phyloP scores from a whole-genome alignment of 768 basidiomycete species.

The Suillus ampliporus region DNA sequence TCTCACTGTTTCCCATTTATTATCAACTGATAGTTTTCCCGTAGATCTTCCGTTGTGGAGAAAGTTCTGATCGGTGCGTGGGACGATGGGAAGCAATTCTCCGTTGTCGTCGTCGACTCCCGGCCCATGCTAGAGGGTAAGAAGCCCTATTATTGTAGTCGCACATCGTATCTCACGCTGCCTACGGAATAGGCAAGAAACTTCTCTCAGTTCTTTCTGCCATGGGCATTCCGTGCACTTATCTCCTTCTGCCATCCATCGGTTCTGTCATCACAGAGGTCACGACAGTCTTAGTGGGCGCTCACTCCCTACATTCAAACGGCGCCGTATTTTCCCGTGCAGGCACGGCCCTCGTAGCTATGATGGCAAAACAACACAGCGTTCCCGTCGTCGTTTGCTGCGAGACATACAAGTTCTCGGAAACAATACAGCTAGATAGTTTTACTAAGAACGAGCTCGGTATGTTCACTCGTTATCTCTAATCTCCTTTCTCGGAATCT shows the following conservation, averaged over 20 bases:
- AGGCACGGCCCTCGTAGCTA: constrained; percentile 94
- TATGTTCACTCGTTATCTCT: constrained; percentile 38
- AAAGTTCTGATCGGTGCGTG: constrained; percentile 84
- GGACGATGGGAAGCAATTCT: constrained; percentile 75
- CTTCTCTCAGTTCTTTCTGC: constrained; percentile 73
- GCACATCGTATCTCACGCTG: neutral
- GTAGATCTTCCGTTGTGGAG: constrained; percentile 93
- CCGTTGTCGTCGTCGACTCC: constrained; percentile 94
- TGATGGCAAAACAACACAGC: constrained; percentile 89
- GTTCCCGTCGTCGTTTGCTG: constrained; percentile 97
- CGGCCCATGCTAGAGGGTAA: constrained; percentile 90
- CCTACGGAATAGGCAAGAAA: constrained; percentile 65
- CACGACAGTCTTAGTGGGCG: constrained; percentile 87
- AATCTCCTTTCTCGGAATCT: neutral
- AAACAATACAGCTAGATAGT: constrained; percentile 89
- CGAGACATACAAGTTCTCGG: constrained; percentile 98
- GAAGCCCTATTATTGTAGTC: neutral
- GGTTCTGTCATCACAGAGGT: constrained; percentile 81
- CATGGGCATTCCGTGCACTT: constrained; percentile 82
- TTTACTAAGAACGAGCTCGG: constrained; percentile 97
- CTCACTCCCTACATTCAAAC: constrained; percentile 93
- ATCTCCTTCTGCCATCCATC: constrained; percentile 87
- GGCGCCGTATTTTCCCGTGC: constrained; percentile 93
- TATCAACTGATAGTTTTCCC: constrained; percentile 9
- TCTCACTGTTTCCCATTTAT: constrained; percentile 3